Base-by-base conservation (phyloP, 129 eudicot species). In the Artemisia annua region DNA sequence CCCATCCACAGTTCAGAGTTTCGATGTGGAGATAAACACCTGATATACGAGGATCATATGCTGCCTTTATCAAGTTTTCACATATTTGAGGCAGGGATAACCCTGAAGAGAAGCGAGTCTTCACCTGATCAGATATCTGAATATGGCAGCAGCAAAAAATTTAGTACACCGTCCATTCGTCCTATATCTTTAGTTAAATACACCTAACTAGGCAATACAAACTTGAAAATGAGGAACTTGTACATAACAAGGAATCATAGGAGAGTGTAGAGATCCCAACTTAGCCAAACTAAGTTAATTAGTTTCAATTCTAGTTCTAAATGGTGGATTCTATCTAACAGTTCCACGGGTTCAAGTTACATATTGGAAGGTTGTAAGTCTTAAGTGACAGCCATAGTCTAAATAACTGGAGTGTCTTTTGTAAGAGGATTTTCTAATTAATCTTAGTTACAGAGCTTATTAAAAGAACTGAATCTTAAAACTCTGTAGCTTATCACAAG, bases 31-130 rank as follows among this genome's bases (percentile, higher is more conserved):
- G 91, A 84, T 90, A 95, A 12, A 95, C 79, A 53, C 99, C 97
- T 73, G 90, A 60, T 50, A 95, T 84, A 20, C 91, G 96, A 82
- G 99, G 99, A 90, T 95, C 99, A 83, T 95, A 86, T 18, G 99
- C 94, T 12, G 99, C 99, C 71, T 95, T 95, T 0, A 82, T 67
- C 61, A 95, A 82, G 84, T 95, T 95, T 72, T 94, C 97, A 79
- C 98, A 94, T 8, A 94, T 77, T 79, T 94, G 93, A 48, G 98
- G 98, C 24, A 94, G 81, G 14, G 98, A 94, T 56, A 94, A 70
- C 48, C 89, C 96, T 54, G 90, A 82, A 49, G 93, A 82, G 80
- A 89, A 93, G 75, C 96, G 87, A 82, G 86, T 84, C 87, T 89
- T 87, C 78, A 84, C 74, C 83, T 93, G 96, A 84, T 93, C 98